Evolutionary conservation across 805 yeast species (phyloP), one percentile per base, ranked within the genome.

Genomic region (Geotrichum ghanense): DNA sequence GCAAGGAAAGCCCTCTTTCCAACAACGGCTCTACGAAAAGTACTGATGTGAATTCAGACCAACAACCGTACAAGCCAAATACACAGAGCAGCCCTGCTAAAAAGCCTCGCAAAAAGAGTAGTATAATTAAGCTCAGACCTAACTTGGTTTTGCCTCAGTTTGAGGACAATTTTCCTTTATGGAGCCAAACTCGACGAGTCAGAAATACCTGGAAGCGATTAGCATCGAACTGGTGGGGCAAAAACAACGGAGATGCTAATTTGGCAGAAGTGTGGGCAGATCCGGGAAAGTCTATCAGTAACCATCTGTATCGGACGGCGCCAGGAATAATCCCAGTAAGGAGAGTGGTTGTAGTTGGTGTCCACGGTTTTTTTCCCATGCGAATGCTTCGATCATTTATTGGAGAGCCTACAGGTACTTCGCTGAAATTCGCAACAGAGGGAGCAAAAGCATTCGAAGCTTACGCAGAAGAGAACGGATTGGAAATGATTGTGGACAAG

Each of bases 321-420:
- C 42, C 42, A 9, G 14, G 50, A 16, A 60, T 63, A 1, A 42
- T 48, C 1, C 46, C 43, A 4, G 49, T 76, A 31, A 74, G 75
- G 48, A 77, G 79, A 51, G 84, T 84, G 0, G 72, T 90, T 24
- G 82, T 92, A 27, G 78, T 90, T 49, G 98, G 98, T 0, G 89
- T 90, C 1, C 98, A 90, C 66, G 98, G 98, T 0, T 90, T 89
- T 58, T 90, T 92, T 67, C 98, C 98, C 0, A 83, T 87, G 1
- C 77, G 75, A 51, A 79, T 87, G 72, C 70, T 92, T 7, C 67
- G 98, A 45, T 88, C 95, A 0, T 58, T 90, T 14, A 79, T 90
- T 45, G 98, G 98, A 1, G 88, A 89, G 51, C 98, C 98, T 3
- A 92, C 94, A 19, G 98, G 98, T 0, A 90, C 98, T 0, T 90